These are phyloP conservation scores for Termitomyces sp. DNA, from an alignment of 768 basidiomycete species.

Conservation along the genomic window DNA sequence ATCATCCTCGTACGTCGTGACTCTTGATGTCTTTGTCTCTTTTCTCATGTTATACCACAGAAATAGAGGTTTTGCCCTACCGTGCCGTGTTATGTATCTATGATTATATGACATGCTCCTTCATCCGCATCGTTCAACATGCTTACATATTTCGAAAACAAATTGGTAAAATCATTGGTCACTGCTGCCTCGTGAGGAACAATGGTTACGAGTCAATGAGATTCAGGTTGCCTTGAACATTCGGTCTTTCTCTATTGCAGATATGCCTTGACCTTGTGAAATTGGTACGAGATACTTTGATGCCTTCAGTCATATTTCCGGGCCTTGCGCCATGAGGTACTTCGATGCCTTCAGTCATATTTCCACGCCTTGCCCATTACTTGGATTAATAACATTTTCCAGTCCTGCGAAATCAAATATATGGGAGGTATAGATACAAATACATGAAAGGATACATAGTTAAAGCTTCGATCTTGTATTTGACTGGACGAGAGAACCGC, in stretches of 20 bases:
- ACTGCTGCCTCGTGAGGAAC: not conserved
- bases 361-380: too few relatives aligned
- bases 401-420: not conserved
- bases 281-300: too few relatives aligned
- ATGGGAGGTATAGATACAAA: not conserved
- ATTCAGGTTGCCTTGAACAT: not conserved
- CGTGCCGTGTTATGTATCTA: constrained; percentile 19
- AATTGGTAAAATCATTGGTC: constrained; percentile 4
- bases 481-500: constrained; percentile 34
- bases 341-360: too few relatives aligned
- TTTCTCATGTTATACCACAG: constrained; percentile 8
- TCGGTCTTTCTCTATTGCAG: too few relatives aligned
- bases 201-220: not conserved
- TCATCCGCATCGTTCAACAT: constrained; percentile 13
- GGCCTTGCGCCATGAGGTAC: too few relatives aligned
- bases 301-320: too few relatives aligned
- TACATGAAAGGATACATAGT: constrained; percentile 6
- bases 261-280: too few relatives aligned
- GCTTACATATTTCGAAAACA: constrained; percentile 7
- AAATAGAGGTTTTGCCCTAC: constrained; percentile 17
- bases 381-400: too few relatives aligned
- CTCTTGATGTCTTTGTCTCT: not conserved
- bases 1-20: constrained; percentile 76
- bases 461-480: constrained; percentile 50
- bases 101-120: constrained; percentile 22